Percentiles rank a stretch among this genome's conserved stretches.
Evolutionary conservation across 2,329 filamentous ascomycete species (phyloP).

Genomic region (Fusarium tuaranense): DNA sequence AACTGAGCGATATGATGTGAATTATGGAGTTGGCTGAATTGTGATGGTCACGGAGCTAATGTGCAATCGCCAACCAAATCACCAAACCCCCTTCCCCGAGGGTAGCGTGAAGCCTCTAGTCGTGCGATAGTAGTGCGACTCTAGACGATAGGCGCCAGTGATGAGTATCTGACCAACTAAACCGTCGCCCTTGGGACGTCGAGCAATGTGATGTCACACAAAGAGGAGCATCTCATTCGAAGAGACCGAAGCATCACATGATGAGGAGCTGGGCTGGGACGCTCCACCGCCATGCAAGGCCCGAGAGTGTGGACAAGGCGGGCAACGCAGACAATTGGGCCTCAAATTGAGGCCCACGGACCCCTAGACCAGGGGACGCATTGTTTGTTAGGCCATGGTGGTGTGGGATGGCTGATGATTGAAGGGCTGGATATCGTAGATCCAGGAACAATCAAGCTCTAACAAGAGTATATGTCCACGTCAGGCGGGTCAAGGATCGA

Average conservation of each 20-base stretch:
- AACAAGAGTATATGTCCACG: not conserved
- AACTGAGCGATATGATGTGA: not conserved
- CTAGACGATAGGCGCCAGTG: conserved; percentile 31
- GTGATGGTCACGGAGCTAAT: conserved; percentile 24
- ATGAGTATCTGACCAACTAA: conserved; percentile 13
- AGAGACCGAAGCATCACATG: conserved; percentile 35
- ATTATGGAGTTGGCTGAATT: conserved; percentile 7
- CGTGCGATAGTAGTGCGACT: conserved; percentile 37
- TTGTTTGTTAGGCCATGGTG: conserved; percentile 15
- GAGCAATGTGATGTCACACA: conserved; percentile 28
- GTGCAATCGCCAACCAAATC: conserved; percentile 33
- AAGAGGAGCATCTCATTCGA: conserved; percentile 30
- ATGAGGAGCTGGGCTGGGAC: conserved; percentile 15
- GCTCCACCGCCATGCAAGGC: conserved; percentile 26
- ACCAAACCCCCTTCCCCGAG: conserved; percentile 10
- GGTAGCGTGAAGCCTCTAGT: conserved; percentile 31
- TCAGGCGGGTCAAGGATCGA: not conserved
- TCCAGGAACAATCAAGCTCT: conserved; percentile 32
- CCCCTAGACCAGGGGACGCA: conserved; percentile 7
- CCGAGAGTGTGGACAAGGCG: conserved; percentile 30
- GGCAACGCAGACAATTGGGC: conserved; percentile 36
- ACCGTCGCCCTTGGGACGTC: conserved; percentile 11
- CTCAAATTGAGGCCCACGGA: conserved; percentile 28
- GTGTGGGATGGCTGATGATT: conserved; percentile 16
- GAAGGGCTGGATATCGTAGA: conserved; percentile 11